Base-by-base conservation (phyloP, 441 rosid species). In the Gossypium lobatum region DNA sequence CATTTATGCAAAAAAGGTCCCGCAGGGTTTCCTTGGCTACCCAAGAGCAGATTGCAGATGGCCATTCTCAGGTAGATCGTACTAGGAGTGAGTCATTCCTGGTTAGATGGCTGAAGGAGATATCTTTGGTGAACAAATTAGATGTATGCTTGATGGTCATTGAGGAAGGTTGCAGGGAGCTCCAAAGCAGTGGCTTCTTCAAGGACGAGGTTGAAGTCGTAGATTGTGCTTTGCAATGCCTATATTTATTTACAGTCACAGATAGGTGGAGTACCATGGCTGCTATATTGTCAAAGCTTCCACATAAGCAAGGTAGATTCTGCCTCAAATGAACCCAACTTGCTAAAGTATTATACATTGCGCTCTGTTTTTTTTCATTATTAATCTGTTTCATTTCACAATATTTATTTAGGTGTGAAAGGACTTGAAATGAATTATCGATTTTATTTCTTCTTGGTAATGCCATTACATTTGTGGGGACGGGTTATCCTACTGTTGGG, bases 101-200 rank as follows among this genome's bases (percentile, higher is more conserved):
- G 67, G 90, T 89, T 76, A 86, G 86, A 80, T 95, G 99, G 98
- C 85, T 95, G 73, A 89, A 84, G 88, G 98, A 95, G 86, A 83
- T 87, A 64, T 90, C 98, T 75, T 66, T 69, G 25, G 91, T 79
- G 77, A 91, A 86, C 77, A 88, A 86, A 75, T 71, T 93, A 74
- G 97, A 93, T 71, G 80, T 93, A 71, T 90, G 93, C 87, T 83
- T 85, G 87, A 80, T 80, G 68, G 93, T 91, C 75, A 85, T 95
- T 20, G 97, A 90, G 54, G 99, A 90, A 88, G 97, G 97, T 64
- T 91, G 97, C 83, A 80, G 52, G 53, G 90, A 86, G 57, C 73
- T 88, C 73, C 78, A 76, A 78, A 76, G 78, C 67, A 81, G 66
- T 72, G 72, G 85, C 75, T 85, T 86, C 80, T 93, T 95, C 79